These are phyloP conservation scores for Debaryomycetaceae sp. DNA, from an alignment of 1,139 yeast species.

Conservation along the genomic window DNA sequence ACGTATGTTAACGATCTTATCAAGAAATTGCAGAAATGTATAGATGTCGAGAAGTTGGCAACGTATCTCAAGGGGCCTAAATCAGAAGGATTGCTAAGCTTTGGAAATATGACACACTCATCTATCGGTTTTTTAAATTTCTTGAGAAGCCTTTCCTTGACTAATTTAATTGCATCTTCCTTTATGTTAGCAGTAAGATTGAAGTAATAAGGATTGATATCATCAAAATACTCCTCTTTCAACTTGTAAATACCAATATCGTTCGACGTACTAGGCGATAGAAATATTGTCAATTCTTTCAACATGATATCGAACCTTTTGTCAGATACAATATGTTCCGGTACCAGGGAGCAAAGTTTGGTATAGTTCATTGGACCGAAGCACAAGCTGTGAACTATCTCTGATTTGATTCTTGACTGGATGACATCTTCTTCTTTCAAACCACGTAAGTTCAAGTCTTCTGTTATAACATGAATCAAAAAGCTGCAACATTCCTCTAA, in stretches of 20 bases:
- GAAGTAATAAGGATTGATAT: constrained; percentile 78
- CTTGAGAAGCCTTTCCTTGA: constrained; percentile 38
- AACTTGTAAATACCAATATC: constrained; percentile 70
- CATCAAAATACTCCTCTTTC: constrained; percentile 51
- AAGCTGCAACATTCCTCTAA: constrained; percentile 77
- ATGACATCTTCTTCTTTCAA: constrained; percentile 48
- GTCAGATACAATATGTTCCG: constrained; percentile 72
- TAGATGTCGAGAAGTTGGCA: constrained; percentile 49
- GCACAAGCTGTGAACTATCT: constrained; percentile 75
- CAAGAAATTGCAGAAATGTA: constrained; percentile 50
- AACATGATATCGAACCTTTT: constrained; percentile 71
- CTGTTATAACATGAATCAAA: constrained; percentile 67
- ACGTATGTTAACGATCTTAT: constrained; percentile 47
- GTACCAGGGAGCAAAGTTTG: constrained; percentile 63
- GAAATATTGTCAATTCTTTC: constrained; percentile 55
- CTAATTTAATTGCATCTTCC: constrained; percentile 68
- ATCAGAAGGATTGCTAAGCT: constrained; percentile 18
- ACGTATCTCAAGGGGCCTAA: constrained; percentile 33
- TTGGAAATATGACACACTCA: constrained; percentile 53
- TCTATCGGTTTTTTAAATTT: constrained; percentile 29
- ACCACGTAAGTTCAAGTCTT: constrained; percentile 58
- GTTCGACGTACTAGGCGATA: constrained; percentile 59
- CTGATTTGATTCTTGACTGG: constrained; percentile 55
- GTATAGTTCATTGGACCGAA: constrained; percentile 72
- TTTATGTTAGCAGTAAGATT: constrained; percentile 75